A percentile compares a stretch with the other conserved stretches of the same genome.
Conservation (phyloP, 2,329 filamentous ascomycete genomes). For the Colletotrichum tropicicola region DNA sequence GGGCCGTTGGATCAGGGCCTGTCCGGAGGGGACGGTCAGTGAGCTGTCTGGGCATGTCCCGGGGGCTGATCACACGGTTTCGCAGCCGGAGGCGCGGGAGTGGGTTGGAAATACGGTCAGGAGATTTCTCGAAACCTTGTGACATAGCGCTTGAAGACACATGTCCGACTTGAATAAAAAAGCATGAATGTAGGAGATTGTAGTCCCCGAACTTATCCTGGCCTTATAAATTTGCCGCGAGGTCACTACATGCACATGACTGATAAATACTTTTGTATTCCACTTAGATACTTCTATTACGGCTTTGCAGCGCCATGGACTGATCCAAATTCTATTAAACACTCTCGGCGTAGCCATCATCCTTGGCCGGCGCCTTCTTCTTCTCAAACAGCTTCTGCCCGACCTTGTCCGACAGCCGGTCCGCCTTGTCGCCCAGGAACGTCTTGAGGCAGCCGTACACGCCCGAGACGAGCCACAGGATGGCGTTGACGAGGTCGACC, state of each 20-base stretch:
- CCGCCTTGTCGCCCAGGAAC: slow-evolving; percentile 50
- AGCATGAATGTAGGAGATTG: no score
- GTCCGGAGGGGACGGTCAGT: slow-evolving; percentile 50
- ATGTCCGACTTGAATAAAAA: neutral
- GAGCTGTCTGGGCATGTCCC: slow-evolving; percentile 61
- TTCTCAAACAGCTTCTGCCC: slow-evolving; percentile 48
- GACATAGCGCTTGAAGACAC: slow-evolving; percentile 23
- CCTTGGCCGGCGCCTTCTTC: slow-evolving; percentile 37
- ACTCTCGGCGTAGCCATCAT: slow-evolving; percentile 40
- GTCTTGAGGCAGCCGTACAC: slow-evolving; percentile 51
- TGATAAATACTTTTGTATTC: no score
- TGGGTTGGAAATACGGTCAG: neutral
- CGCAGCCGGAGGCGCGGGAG: neutral
- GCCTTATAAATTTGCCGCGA: no score
- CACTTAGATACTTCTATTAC: no score
- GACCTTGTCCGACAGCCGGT: slow-evolving; percentile 46
- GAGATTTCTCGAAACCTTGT: neutral
- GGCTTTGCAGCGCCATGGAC: neutral
- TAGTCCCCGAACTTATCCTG: no score
- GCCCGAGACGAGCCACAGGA: slow-evolving; percentile 68
- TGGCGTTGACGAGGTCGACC: slow-evolving; percentile 73
- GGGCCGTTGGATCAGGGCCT: slow-evolving; percentile 61
- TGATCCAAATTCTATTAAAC: slow-evolving; percentile 30
- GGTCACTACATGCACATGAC: no score
- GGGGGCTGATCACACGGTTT: slow-evolving; percentile 58